Percentiles rank a stretch among this genome's conserved stretches.
Conservation (phyloP, 768 basidiomycete genomes). For the Nidularia pulvinata region DNA sequence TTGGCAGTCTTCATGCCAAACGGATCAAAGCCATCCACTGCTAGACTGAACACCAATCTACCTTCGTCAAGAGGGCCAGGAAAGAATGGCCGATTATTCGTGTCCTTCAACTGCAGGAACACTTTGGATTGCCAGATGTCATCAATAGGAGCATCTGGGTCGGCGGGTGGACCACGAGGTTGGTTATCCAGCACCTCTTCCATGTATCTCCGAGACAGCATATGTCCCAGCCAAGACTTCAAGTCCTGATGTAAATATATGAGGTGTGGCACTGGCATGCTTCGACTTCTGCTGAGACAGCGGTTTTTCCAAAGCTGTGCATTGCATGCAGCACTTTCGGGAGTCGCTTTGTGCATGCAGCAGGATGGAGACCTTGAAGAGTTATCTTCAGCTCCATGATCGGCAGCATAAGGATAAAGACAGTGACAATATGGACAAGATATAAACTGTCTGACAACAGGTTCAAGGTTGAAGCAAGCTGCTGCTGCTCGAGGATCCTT, state of each 20-base stretch:
- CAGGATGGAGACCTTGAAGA: slow-evolving; percentile 4
- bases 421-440: slow-evolving; percentile 18
- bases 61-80: slow-evolving; percentile 10
- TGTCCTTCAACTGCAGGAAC: slow-evolving; percentile 12
- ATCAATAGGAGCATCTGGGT: slow-evolving; percentile 1
- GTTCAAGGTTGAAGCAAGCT: slow-evolving; percentile 14
- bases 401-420: slow-evolving; percentile 10
- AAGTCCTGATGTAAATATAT: slow-evolving; percentile 18
- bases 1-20: slow-evolving; percentile 19
- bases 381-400: neutral
- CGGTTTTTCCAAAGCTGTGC: slow-evolving; percentile 12
- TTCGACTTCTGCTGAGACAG: neutral
- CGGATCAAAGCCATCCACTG: slow-evolving; percentile 24
- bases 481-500: slow-evolving; percentile 16
- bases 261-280: slow-evolving; percentile 1
- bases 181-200: slow-evolving; percentile 16
- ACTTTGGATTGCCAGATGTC: slow-evolving; percentile 17
- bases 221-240: slow-evolving; percentile 18
- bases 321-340: slow-evolving; percentile 9
- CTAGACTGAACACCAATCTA: slow-evolving; percentile 16
- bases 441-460: slow-evolving; percentile 11
- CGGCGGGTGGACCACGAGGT: neutral
- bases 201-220: slow-evolving; percentile 19
- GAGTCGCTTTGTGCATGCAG: slow-evolving; percentile 3
- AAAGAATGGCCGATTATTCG: slow-evolving; percentile 15